phyloP scores from a whole-genome alignment of 139 green algal species.

The Coccomyxa sp. region DNA sequence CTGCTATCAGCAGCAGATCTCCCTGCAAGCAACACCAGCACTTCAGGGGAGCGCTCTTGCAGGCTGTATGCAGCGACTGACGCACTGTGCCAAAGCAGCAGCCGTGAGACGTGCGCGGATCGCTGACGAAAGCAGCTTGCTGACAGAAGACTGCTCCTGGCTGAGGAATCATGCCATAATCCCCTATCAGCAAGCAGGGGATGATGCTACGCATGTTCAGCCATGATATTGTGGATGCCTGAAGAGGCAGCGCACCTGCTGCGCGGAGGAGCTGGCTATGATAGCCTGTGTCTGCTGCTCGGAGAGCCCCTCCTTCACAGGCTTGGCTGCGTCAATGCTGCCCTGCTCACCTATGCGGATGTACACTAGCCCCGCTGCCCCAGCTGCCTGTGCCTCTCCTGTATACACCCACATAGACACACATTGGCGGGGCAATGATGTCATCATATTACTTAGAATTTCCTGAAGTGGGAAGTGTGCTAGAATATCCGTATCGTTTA shows the following conservation, averaged over 20 bases:
- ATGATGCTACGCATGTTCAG: too few relatives aligned
- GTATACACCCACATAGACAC: too few relatives aligned
- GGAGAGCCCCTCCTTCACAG: slow-evolving; percentile 73
- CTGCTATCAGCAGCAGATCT: slow-evolving; percentile 87
- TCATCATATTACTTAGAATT: too few relatives aligned
- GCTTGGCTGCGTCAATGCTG: slow-evolving; percentile 70
- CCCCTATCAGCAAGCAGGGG: not conserved
- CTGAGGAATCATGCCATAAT: not conserved
- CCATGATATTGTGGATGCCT: too few relatives aligned
- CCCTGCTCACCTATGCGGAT: slow-evolving; percentile 53
- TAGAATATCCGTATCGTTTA: too few relatives aligned
- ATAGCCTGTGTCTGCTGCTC: slow-evolving; percentile 21
- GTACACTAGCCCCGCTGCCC: slow-evolving; percentile 17
- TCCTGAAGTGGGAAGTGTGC: too few relatives aligned
- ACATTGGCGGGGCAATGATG: too few relatives aligned
- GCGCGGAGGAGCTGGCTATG: not conserved
- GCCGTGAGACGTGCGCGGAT: not conserved
- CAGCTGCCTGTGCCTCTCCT: slow-evolving; percentile 15
- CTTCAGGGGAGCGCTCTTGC: not conserved
- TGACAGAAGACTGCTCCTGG: too few relatives aligned
- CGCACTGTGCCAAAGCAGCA: not conserved
- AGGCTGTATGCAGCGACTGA: not conserved
- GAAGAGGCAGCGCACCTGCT: not conserved
- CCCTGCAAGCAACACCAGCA: slow-evolving; percentile 37
- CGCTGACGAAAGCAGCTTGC: not conserved